Evolutionary conservation across 352 stramenopile species (phyloP).

Genomic region (Phytophthora nicotianae): DNA sequence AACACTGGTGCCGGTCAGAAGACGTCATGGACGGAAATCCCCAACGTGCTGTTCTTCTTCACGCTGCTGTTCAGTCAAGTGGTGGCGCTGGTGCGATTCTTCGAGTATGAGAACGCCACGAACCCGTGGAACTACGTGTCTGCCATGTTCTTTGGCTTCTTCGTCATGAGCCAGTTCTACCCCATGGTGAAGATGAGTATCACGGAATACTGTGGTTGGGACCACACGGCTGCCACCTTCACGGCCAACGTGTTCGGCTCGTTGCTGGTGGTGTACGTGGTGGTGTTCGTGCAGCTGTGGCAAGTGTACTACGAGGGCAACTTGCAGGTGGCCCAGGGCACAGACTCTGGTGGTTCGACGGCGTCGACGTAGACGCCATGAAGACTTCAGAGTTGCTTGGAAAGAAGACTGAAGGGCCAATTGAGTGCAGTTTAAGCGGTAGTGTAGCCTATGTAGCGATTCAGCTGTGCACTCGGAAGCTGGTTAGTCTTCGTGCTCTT

Average conservation of each 20-base stretch:
- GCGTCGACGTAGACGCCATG: constrained; percentile 28
- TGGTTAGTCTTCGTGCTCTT: constrained; percentile 16
- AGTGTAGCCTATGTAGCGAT: constrained; percentile 50
- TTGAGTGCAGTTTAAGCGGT: constrained; percentile 29
- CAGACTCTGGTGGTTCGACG: constrained; percentile 22
- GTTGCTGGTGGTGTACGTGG: constrained; percentile 81
- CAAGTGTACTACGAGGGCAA: constrained; percentile 85
- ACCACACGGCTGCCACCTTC: constrained; percentile 85
- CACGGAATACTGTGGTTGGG: constrained; percentile 89
- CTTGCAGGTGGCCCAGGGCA: constrained; percentile 64
- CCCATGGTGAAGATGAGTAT: constrained; percentile 93
- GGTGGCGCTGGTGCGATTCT: constrained; percentile 83
- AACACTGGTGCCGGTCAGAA: constrained; percentile 91
- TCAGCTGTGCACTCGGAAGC: constrained; percentile 25
- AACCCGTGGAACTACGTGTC: constrained; percentile 91
- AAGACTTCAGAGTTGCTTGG: constrained; percentile 14
- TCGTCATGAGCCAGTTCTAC: constrained; percentile 87
- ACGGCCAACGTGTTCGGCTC: constrained; percentile 86
- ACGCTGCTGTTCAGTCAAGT: constrained; percentile 78
- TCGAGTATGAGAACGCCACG: constrained; percentile 90
- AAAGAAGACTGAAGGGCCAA: constrained; percentile 6
- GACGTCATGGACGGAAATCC: constrained; percentile 89
- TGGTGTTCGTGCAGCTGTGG: constrained; percentile 90
- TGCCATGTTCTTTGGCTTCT: constrained; percentile 89
- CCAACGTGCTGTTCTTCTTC: constrained; percentile 90